A percentile compares a stretch with the other conserved stretches of the same genome.
These are phyloP conservation scores for Tuber calosporum DNA, from an alignment of 495 filamentous ascomycete species.

Conservation along the genomic window DNA sequence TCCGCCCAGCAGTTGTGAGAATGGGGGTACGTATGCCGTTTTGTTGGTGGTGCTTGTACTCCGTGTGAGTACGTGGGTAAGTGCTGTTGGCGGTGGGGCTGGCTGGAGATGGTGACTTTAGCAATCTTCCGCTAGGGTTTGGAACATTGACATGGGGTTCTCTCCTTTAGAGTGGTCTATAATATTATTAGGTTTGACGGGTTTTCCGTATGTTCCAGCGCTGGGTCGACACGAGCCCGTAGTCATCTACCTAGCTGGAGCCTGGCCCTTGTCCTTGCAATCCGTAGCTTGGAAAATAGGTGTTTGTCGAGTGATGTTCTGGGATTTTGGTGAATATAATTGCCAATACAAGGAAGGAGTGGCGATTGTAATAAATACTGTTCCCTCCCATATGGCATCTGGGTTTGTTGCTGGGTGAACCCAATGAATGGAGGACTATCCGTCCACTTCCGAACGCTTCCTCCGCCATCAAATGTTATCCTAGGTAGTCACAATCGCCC, in stretches of 20 bases:
- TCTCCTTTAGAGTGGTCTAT: neutral
- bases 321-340: neutral
- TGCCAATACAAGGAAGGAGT: neutral
- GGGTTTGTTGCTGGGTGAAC: neutral
- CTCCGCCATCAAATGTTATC: neutral
- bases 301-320: neutral
- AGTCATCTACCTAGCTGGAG: neutral
- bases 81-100: too few relatives aligned
- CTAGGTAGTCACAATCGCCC: neutral
- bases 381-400: neutral
- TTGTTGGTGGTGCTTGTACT: too few relatives aligned
- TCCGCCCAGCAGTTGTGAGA: too few relatives aligned
- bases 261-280: neutral
- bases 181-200: neutral
- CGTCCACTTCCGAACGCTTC: neutral
- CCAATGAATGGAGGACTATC: neutral
- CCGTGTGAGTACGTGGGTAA: too few relatives aligned
- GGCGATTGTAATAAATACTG: neutral
- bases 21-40: too few relatives aligned
- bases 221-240: neutral
- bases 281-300: neutral
- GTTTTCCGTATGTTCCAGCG: neutral
- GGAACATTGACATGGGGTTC: neutral
- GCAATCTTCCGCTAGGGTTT: neutral
- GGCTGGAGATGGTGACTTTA: too few relatives aligned